A percentile compares a stretch with the other conserved stretches of the same genome.
These are phyloP conservation scores for Marsdenia floribunda DNA, from an alignment of 257 asterid species.

Conservation along the genomic window DNA sequence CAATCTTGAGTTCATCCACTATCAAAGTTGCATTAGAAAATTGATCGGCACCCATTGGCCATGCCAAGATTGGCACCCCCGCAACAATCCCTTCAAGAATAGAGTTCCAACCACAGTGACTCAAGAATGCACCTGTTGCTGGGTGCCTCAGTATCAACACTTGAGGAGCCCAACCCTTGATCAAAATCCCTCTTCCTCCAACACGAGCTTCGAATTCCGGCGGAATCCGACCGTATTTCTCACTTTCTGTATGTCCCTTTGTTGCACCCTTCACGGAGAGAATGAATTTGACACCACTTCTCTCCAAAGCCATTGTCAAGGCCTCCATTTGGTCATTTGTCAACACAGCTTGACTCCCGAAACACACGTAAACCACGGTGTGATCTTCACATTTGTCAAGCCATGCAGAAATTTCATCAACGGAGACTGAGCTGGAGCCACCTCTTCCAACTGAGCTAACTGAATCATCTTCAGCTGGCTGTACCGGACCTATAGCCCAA, in stretches of 20 bases:
- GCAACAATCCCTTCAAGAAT: slow-evolving; percentile 43
- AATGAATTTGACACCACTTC: slow-evolving; percentile 50
- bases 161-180: slow-evolving; percentile 81
- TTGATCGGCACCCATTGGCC: slow-evolving; percentile 92
- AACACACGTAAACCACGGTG: slow-evolving; percentile 57
- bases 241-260: slow-evolving; percentile 35
- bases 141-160: slow-evolving; percentile 48
- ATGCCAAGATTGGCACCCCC: slow-evolving; percentile 61
- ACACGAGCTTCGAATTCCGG: slow-evolving; percentile 60
- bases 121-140: slow-evolving; percentile 37
- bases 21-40: slow-evolving; percentile 48
- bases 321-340: slow-evolving; percentile 55
- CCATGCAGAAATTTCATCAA: slow-evolving; percentile 38
- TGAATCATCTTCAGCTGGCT: slow-evolving; percentile 26
- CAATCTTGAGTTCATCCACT: slow-evolving; percentile 54
- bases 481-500: slow-evolving; percentile 68
- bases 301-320: slow-evolving; percentile 43
- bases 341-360: slow-evolving; percentile 73
- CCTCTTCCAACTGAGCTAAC: slow-evolving; percentile 38
- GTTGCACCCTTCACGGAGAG: slow-evolving; percentile 48
- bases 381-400: slow-evolving; percentile 43
- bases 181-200: slow-evolving; percentile 52
- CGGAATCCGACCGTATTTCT: slow-evolving; percentile 42
- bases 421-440: slow-evolving; percentile 31
- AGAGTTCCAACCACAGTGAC: slow-evolving; percentile 85